phyloP scores from a whole-genome alignment of 2,329 filamentous ascomycete genomes.

The Colletotrichum echinochloae region DNA sequence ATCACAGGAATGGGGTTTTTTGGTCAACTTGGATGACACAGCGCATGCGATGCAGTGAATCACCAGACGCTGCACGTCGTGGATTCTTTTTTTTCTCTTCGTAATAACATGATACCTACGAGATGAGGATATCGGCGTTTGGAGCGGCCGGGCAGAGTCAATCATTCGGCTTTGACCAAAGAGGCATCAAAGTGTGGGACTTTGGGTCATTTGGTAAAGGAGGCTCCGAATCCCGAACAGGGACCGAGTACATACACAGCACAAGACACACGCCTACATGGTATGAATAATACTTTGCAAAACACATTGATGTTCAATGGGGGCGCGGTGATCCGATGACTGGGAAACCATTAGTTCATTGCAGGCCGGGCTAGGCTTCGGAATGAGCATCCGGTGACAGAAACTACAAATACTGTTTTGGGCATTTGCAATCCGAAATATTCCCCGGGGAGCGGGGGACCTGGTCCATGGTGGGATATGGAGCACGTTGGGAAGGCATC shows the following conservation, averaged over 20 bases:
- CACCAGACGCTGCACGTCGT: not conserved
- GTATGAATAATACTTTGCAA: conserved; percentile 15
- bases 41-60: conserved; percentile 9
- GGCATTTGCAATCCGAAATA: conserved; percentile 40
- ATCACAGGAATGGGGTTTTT: conserved; percentile 9
- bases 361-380: not conserved
- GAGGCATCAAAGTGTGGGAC: conserved; percentile 18
- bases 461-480: conserved; percentile 35
- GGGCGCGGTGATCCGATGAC: not conserved
- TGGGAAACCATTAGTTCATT: not conserved
- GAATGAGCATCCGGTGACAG: not conserved
- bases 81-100: not conserved
- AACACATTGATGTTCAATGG: not conserved
- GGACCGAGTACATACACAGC: not conserved
- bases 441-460: conserved; percentile 31
- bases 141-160: not conserved
- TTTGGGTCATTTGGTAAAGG: not conserved
- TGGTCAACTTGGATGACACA: conserved; percentile 14
- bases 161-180: not conserved
- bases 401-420: conserved; percentile 25
- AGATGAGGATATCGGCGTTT: conserved; percentile 14
- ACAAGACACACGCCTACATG: not conserved
- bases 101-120: not conserved
- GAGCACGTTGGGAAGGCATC: conserved; percentile 8
- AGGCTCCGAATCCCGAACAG: conserved; percentile 28